A percentile compares a stretch with the other conserved stretches of the same genome.
These are phyloP conservation scores for Suhomyces guaymorum DNA, from an alignment of 1,139 yeast genomes.

Conservation along the genomic window DNA sequence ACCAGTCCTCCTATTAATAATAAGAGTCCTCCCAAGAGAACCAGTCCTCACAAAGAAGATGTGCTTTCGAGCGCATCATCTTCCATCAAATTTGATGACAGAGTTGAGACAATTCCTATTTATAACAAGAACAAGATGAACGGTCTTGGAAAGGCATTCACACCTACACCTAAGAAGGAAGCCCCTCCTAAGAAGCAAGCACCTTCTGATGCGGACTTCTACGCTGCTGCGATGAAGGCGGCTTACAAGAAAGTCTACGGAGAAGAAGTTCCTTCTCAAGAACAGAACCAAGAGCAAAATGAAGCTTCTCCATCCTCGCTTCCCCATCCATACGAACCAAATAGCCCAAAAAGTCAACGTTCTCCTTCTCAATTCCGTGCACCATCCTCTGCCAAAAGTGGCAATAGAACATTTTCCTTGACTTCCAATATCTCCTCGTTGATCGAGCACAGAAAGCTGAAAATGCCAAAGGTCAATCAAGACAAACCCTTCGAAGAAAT, in stretches of 20 bases:
- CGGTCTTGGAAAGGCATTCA: constrained; percentile 7
- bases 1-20: constrained; percentile 8
- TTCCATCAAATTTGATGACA: constrained; percentile 43
- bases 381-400: not conserved
- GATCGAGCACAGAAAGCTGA: constrained; percentile 3
- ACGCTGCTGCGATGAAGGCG: constrained; percentile 42
- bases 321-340: not conserved
- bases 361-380: constrained; percentile 9
- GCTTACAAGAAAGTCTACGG: constrained; percentile 47
- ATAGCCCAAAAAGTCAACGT: constrained; percentile 1
- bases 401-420: constrained; percentile 10
- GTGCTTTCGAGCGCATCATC: constrained; percentile 18
- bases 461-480: constrained; percentile 1
- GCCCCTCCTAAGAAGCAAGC: constrained; percentile 9
- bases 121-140: constrained; percentile 10
- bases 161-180: constrained; percentile 4
- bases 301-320: constrained; percentile 1
- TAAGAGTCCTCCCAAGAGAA: constrained; percentile 3
- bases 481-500: constrained; percentile 11
- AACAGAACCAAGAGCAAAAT: constrained; percentile 1
- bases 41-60: constrained; percentile 2
- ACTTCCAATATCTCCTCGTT: constrained; percentile 9
- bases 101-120: constrained; percentile 43
- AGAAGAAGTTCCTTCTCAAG: too few relatives aligned
- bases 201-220: constrained; percentile 21